Evolutionary conservation across 306 rosid species (phyloP).

Genomic region (Sindora glabra): DNA sequence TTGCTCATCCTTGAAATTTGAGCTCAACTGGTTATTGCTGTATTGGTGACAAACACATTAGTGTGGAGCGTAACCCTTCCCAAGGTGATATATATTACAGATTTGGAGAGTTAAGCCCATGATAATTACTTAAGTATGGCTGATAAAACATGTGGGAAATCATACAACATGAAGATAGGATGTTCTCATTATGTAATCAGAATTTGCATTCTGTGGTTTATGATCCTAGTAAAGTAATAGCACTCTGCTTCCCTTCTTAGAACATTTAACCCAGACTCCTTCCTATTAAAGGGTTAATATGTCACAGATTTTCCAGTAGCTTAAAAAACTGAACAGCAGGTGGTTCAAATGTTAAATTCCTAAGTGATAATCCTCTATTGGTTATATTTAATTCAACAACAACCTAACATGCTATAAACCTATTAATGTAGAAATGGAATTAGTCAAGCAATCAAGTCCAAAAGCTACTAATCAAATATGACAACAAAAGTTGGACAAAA

Average conservation of each 20-base stretch:
- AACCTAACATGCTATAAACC: too few species aligned
- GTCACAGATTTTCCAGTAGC: not conserved
- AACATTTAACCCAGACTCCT: not conserved
- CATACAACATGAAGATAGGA: not conserved
- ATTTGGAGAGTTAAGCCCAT: not conserved
- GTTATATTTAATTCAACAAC: too few species aligned
- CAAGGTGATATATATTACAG: not conserved
- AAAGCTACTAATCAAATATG: not conserved
- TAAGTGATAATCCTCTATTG: too few species aligned
- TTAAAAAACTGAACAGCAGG: not conserved
- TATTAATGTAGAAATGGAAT: too few species aligned
- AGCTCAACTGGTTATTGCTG: not conserved
- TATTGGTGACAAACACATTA: not conserved
- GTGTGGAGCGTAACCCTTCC: not conserved
- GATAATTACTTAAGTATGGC: not conserved
- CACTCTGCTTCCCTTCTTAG: not conserved
- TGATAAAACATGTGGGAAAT: not conserved
- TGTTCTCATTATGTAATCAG: not conserved
- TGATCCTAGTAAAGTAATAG: too few species aligned
- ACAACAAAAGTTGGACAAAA: not conserved
- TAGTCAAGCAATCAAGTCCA: constrained; percentile 8
- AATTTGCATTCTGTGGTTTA: not conserved
- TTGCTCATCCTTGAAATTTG: not conserved
- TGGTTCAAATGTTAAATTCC: not conserved
- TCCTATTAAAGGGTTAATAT: not conserved